Base-by-base conservation (phyloP, 345 rosid species). In the Citrus trifoliata region DNA sequence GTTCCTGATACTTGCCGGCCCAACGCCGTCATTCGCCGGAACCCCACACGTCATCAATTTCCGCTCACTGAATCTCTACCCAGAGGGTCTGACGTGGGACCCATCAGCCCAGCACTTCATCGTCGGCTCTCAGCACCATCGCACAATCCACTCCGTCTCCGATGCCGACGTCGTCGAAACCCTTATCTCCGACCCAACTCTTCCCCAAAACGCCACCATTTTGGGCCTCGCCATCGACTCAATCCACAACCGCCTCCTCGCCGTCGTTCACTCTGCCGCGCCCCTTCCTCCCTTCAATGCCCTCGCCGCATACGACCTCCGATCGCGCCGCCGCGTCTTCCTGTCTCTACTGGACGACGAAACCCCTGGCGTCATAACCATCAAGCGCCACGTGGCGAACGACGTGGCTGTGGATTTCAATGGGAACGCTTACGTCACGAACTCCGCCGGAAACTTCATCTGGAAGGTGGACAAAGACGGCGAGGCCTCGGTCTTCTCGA, bases 301-400 rank as follows among this genome's bases (percentile, higher is more conserved):
- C 84, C 89, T 93, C 42, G 98, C 91, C 66, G 93, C 98, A 74
- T 95, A 95, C 88, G 93, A 93, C 85, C 97, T 95, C 79, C 82
- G 84, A 19, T 80, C 80, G 48, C 82, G 86, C 62, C 70, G 65
- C 10, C 92, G 94, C 16, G 66, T 80, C 74, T 76, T 78, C 73
- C 81, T 79, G 67, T 71, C 88, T 37, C 19, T 66, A 46, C 88
- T 85, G 46, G 87, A 81, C 0, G 74, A 67, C 33, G 72, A 82
- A 5, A 74, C 79, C 64, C 71, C 85, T 76, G 79, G 68, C 4
- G 78, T 67, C 61, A 75, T 70, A 40, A 13, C 67, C 28, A 63
- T 70, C 63, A 59, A 42, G 63, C 18, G 21, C 59, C 87, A 89
- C 46, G 53, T 67, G 4, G 95, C 98, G 0, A 93, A 93, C 78